These are phyloP conservation scores for Fusarium guadeloupense DNA, from an alignment of 2,329 filamentous ascomycete genomes.

Conservation along the genomic window DNA sequence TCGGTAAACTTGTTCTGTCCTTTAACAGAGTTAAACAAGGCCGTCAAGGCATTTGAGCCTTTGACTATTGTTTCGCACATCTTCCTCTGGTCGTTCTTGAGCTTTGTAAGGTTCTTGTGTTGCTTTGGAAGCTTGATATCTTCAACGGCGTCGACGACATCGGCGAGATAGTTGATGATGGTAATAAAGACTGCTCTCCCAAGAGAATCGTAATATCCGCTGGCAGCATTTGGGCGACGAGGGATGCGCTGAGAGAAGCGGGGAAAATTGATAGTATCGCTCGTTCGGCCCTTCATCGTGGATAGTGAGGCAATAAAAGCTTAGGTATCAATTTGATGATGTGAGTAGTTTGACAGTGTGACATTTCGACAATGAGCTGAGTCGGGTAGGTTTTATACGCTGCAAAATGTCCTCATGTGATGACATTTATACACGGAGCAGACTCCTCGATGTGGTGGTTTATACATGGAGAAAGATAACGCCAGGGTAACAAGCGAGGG, in stretches of 20 bases:
- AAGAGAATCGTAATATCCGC: constrained; percentile 23
- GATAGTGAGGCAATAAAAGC: not conserved
- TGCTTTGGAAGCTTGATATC: constrained; percentile 27
- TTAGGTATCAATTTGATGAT: constrained; percentile 10
- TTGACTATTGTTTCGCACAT: constrained; percentile 26
- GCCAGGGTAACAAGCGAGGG: constrained; percentile 17
- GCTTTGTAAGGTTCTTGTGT: constrained; percentile 18
- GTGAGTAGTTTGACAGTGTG: not conserved
- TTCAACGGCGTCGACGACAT: constrained; percentile 28
- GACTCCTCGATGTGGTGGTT: constrained; percentile 15
- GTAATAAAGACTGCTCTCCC: constrained; percentile 33
- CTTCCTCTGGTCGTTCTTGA: constrained; percentile 24
- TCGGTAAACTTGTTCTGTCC: constrained; percentile 29
- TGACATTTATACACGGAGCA: constrained; percentile 1
- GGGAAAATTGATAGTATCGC: constrained; percentile 31
- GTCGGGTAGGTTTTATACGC: constrained; percentile 11
- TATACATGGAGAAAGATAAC: constrained; percentile 23
- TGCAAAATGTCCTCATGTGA: not conserved
- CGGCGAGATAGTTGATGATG: constrained; percentile 32
- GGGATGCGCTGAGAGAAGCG: constrained; percentile 28
- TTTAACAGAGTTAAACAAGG: constrained; percentile 28
- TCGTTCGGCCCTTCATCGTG: constrained; percentile 29
- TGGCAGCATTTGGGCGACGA: constrained; percentile 17
- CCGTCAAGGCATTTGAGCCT: constrained; percentile 26
- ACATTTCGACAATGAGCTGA: not conserved